phyloP scores from a whole-genome alignment of 768 basidiomycete species.

The Hebeloma cylindrosporum region DNA sequence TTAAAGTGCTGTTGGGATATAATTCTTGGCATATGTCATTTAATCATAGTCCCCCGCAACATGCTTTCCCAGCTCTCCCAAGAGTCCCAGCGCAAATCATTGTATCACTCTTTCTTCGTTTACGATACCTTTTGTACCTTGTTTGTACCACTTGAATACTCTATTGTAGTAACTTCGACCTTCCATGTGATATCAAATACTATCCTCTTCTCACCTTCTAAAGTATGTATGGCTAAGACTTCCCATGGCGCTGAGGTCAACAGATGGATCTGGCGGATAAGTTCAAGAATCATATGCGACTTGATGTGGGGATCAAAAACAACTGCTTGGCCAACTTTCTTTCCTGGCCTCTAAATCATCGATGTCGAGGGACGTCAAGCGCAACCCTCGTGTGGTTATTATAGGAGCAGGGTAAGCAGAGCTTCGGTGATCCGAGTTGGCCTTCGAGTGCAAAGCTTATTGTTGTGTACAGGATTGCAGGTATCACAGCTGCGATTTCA shows the following conservation, averaged over 20 bases:
- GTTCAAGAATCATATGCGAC: constrained; percentile 6
- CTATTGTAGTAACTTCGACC: constrained; percentile 3
- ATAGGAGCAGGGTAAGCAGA: constrained; percentile 49
- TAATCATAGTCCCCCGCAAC: too few relatives aligned
- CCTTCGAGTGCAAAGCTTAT: not conserved
- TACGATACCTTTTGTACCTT: constrained; percentile 15
- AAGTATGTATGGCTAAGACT: too few relatives aligned
- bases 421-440: not conserved
- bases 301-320: constrained; percentile 4
- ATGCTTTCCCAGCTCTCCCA: too few relatives aligned
- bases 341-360: not conserved
- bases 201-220: not conserved
- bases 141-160: constrained; percentile 15
- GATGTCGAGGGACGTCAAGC: constrained; percentile 19
- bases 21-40: too few relatives aligned
- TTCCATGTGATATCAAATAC: constrained; percentile 12
- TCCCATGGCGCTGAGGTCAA: too few relatives aligned
- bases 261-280: too few relatives aligned
- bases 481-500: constrained; percentile 48
- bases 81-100: too few relatives aligned
- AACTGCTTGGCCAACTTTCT: too few relatives aligned
- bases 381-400: constrained; percentile 41
- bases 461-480: constrained; percentile 38
- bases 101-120: constrained; percentile 1
- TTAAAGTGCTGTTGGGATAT: too few relatives aligned